Base-by-base conservation (phyloP, 208 protist genomes). In the Crithidia fasciculata region DNA sequence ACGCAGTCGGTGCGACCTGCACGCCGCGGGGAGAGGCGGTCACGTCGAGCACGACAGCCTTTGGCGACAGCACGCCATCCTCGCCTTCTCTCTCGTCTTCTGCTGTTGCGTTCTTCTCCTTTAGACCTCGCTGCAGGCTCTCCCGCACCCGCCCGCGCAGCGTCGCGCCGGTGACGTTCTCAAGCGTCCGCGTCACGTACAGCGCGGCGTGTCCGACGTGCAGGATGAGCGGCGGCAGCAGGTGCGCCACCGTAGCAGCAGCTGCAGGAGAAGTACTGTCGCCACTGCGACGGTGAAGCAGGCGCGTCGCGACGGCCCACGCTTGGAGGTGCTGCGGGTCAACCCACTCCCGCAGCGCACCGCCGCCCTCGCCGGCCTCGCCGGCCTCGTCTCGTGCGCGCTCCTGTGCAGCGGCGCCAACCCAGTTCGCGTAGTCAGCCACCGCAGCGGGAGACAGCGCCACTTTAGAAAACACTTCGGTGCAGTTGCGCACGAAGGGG, bases 1-100 rank as follows among this genome's bases (percentile, higher is more conserved):
- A 75, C 28, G 78, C 82, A 10, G 82, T 92, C n/a, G 61, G 75
- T 5, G 84, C 79, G 2, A 19, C 8, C 73, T 80, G 78, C 45
- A 89, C 70, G 3, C 84, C 87, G 41, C 67, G 72, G 16, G 87
- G 84, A 4, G 81, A 58, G 19, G 58, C 63, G n/a, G 82, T 82
- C 3, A 39, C 55, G 59, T 92, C 84, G 18, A 92, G 50, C 28
- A 53, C 50, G 0, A 86, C 53, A 5, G 83, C 67, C 72, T 83
- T 83, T 8, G 55, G 78, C 28, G 28, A 28, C 28, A 28, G 28
- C 28, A 28, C 28, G 28, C 28, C 28, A 28, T 28, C 28, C 7
- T 40, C 40, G 7, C 12, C 3, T 47, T 18, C 47, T 3, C 39
- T 44, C 28, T 53, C 45, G 6, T 44, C 56, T 59, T 55, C 41